A percentile compares a stretch with the other conserved stretches of the same genome.
Evolutionary conservation across 805 yeast species (phyloP).

Genomic region (Yarrowia deformans): DNA sequence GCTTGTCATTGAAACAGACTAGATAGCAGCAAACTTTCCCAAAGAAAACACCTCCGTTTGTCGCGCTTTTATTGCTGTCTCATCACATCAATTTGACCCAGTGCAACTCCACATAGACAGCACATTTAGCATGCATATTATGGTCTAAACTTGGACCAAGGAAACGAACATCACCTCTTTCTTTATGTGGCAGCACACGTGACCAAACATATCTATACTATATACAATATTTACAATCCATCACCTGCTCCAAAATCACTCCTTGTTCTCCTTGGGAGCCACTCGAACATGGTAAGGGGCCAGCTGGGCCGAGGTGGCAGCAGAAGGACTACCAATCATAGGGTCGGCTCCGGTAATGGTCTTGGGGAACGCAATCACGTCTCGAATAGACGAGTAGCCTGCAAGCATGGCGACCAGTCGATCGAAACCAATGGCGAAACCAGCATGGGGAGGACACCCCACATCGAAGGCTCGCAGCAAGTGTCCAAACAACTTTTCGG

Average conservation of each 20-base stretch:
- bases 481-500: constrained; percentile 80
- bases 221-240: constrained; percentile 13
- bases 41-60: too few species aligned
- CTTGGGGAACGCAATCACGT: constrained; percentile 96
- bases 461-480: constrained; percentile 76
- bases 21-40: too few species aligned
- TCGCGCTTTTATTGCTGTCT: too few species aligned
- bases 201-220: not conserved
- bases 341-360: constrained; percentile 87
- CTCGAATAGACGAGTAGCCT: constrained; percentile 80
- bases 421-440: constrained; percentile 94
- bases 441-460: constrained; percentile 99
- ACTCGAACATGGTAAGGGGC: constrained; percentile 60
- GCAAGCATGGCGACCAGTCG: constrained; percentile 88
- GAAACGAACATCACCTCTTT: too few species aligned
- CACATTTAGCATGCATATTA: too few species aligned
- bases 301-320: constrained; percentile 60
- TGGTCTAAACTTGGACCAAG: too few species aligned
- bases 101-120: too few species aligned
- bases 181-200: too few species aligned
- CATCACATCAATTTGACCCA: too few species aligned
- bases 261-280: constrained; percentile 24
- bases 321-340: constrained; percentile 85
- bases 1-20: too few species aligned
- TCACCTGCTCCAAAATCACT: not conserved